A percentile compares a stretch with the other conserved stretches of the same genome.
These are phyloP conservation scores for Boletus eberwhitei DNA, from an alignment of 768 basidiomycete species.

Conservation along the genomic window DNA sequence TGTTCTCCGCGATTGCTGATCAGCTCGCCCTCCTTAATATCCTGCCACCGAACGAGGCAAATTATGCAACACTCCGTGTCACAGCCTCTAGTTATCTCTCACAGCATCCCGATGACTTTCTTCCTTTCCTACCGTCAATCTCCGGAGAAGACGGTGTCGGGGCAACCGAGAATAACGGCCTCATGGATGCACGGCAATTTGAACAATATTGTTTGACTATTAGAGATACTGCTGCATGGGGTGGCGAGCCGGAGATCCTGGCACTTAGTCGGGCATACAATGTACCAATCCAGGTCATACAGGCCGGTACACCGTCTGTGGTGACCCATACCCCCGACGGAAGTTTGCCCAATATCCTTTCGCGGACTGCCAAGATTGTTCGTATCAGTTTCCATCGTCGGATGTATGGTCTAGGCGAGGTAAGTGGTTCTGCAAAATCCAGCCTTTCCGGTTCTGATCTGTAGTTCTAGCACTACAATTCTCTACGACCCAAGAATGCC, in stretches of 20 bases:
- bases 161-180: conserved; percentile 53
- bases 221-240: conserved; percentile 87
- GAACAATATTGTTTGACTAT: conserved; percentile 74
- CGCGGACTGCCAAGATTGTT: conserved; percentile 41
- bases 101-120: conserved; percentile 81
- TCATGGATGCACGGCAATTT: conserved; percentile 69
- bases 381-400: conserved; percentile 89
- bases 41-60: conserved; percentile 54
- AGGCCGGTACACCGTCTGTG: conserved; percentile 73
- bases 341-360: conserved; percentile 23
- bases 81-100: conserved; percentile 81
- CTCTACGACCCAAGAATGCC: conserved; percentile 56
- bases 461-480: conserved; percentile 76
- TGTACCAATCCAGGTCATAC: conserved; percentile 88
- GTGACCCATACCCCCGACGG: conserved; percentile 74
- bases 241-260: conserved; percentile 95
- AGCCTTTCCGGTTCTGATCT: conserved; percentile 3
- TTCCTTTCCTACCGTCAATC: conserved; percentile 84
- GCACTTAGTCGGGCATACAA: conserved; percentile 80
- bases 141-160: conserved; percentile 68
- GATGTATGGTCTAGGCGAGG: conserved; percentile 96
- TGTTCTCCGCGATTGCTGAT: conserved; percentile 92
- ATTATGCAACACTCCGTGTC: conserved; percentile 56
- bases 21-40: conserved; percentile 77
- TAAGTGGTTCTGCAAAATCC: conserved; percentile 35